Base-by-base conservation (phyloP, 1,284 basidiomycete genomes). In the Cutaneotrichosporon dermatis region DNA sequence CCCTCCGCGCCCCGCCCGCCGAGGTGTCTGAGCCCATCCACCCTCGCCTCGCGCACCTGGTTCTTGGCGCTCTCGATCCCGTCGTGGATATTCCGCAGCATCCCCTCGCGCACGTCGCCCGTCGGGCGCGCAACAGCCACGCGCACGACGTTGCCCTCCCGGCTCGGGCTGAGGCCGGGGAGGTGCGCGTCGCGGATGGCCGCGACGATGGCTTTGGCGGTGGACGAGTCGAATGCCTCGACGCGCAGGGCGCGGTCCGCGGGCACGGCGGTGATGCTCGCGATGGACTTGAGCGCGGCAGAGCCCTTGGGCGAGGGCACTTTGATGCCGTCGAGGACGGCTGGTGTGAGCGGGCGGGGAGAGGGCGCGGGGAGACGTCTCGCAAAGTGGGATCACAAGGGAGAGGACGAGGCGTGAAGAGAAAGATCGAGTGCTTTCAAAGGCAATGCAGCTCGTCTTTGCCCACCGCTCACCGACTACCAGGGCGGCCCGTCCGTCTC, bases 141-240 rank as follows among this genome's bases (percentile, higher is more conserved):
- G 34, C 71, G 51, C 42, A 64, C 72, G 6, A 67, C 33, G 10
- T 60, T 66, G 1, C 62, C 67, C 37, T 69, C 68, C 34, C 70
- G 64, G 57, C 69, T 67, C 8, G 75, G 72, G 33, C 67, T 70
- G 48, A 79, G 66, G 7, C 77, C 77, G 2, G 77, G 77, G 2
- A 79, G 62, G 58, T 76, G 76, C 43, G 77, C 73, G 51, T 67
- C 63, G 54, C 73, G 69, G 9, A 79, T 68, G 4, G 76, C 76
- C n/a, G 71, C 70, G 55, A 75, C 74, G 35, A 77, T 72, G 51
- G 66, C 57, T 63, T 79, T 79, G 46, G 68, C 66, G 8, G 63
- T 58, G 67, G 73, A 44, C 5, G 61, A 52, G 58, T 77, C 76
- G 60, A 68, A 77, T 1, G 76, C 70, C 54, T 76, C 73, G 13